Evolutionary conservation across 352 stramenopile genomes (phyloP), one percentile per base, ranked within the genome.

Genomic region (Phytopythium cucurbitacearum): DNA sequence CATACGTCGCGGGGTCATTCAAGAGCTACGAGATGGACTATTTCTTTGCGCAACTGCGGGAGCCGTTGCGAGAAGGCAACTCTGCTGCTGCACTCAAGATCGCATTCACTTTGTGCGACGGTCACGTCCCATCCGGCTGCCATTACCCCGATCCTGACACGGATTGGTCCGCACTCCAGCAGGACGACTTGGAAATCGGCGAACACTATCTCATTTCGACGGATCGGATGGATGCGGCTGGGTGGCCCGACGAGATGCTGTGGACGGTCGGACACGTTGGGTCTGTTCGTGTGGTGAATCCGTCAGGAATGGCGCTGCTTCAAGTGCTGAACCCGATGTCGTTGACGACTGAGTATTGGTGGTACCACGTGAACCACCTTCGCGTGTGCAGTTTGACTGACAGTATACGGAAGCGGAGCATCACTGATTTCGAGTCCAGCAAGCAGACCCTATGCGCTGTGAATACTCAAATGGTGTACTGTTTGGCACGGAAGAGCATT

Each of bases 1-100:
- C 76, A 28, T 92, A 92, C 40, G 82, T 92, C 7, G 69, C 78
- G 2, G 82, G 82, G 0, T 92, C 82, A 11, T 92, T 92, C 55
- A 92, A 92, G 59, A 88, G 72, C 41, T 92, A 92, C 52, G 82
- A 92, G 53, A 92, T 92, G 82, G 80, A 92, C 37, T 92, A 92
- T 38, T 92, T 92, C 48, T 92, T 92, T 51, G 82, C 82, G 6
- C 82, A 92, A 47, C 53, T 92, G 13, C 77, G 82, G 39, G 82
- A 92, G 44, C 82, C 82, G 3, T 53, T 92, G 35, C 64, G 82
- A 32, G 79, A 92, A 71, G 82, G 82, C 9, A 90, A 92, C 38
- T 71, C 73, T 3, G 73, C 80, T 3, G 82, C 82, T 21, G 82
- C 82, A 21, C 65, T 89, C 53, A 89, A 89, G 63, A 92, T 92